These are phyloP conservation scores for Calonectria pseudoreteaudii DNA, from an alignment of 2,329 filamentous ascomycete genomes.

Conservation along the genomic window DNA sequence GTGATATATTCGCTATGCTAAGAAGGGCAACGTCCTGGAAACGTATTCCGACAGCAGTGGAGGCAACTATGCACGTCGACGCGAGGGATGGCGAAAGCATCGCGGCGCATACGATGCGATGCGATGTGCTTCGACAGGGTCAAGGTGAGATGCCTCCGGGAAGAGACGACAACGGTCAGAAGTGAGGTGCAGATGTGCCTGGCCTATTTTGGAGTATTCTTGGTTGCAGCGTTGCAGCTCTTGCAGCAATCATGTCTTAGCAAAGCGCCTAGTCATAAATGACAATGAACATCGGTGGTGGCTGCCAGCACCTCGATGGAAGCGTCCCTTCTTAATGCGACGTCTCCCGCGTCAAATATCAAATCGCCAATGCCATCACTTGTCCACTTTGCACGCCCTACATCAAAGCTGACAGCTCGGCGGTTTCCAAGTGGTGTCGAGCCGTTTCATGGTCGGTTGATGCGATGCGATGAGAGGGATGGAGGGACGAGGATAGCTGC, in stretches of 20 bases:
- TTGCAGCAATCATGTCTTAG: slow-evolving; percentile 12
- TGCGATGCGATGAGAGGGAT: background rate
- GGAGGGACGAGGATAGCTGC: slow-evolving; percentile 6
- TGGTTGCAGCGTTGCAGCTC: background rate
- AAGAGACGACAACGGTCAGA: background rate
- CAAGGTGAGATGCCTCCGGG: background rate
- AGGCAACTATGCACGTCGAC: slow-evolving; percentile 4
- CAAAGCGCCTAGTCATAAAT: slow-evolving; percentile 10
- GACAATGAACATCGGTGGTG: slow-evolving; percentile 22
- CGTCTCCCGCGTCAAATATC: slow-evolving; percentile 31
- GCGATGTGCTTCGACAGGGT: background rate
- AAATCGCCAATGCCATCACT: slow-evolving; percentile 16
- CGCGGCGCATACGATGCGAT: slow-evolving; percentile 4
- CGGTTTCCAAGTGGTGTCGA: slow-evolving; percentile 20
- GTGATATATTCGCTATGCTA: slow-evolving; percentile 17
- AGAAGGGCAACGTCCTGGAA: background rate
- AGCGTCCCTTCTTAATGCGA: slow-evolving; percentile 39
- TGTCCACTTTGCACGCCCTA: slow-evolving; percentile 20
- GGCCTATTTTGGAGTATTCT: slow-evolving; percentile 9
- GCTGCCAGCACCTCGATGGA: slow-evolving; percentile 32
- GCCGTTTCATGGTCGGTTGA: slow-evolving; percentile 21
- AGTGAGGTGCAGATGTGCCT: slow-evolving; percentile 23
- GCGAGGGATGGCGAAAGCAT: slow-evolving; percentile 8
- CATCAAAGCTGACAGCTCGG: slow-evolving; percentile 22
- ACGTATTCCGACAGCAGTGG: background rate